These are phyloP conservation scores for Croton laevigatus DNA, from an alignment of 441 rosid genomes.

Conservation along the genomic window DNA sequence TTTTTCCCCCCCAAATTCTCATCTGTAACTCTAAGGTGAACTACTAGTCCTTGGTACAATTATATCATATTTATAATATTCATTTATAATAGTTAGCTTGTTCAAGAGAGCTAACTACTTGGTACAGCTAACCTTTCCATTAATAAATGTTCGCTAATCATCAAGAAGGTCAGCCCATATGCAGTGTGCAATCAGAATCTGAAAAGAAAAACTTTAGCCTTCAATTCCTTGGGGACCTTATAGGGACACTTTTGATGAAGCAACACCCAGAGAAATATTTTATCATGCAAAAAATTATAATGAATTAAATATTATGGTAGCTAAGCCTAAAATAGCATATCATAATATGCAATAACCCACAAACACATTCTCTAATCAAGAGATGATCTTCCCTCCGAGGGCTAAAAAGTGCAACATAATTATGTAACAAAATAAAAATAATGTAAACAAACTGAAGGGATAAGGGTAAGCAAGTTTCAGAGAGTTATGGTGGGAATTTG, in stretches of 20 bases:
- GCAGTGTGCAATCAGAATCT: neutral
- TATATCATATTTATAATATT: neutral
- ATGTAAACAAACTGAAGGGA: too few relatives aligned
- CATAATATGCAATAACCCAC: too few relatives aligned
- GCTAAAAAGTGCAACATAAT: too few relatives aligned
- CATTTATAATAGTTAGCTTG: neutral
- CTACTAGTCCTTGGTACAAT: too few relatives aligned
- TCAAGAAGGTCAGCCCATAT: neutral
- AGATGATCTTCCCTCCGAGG: too few relatives aligned
- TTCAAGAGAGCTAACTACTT: constrained; percentile 2
- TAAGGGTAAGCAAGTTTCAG: constrained; percentile 81
- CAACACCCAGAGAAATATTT: neutral
- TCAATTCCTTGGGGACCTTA: neutral
- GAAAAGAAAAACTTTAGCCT: neutral
- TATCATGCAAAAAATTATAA: neutral
- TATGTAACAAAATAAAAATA: too few relatives aligned
- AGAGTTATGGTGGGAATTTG: constrained; percentile 48
- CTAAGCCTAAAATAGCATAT: too few relatives aligned
- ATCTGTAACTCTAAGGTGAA: too few relatives aligned
- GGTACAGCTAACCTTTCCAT: neutral
- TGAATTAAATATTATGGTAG: constrained; percentile 3
- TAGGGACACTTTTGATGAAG: too few relatives aligned
- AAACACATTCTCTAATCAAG: too few relatives aligned
- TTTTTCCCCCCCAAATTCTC: too few relatives aligned
- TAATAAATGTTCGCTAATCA: neutral